phyloP scores from a whole-genome alignment of 768 basidiomycete genomes.

The Phaffia australis region DNA sequence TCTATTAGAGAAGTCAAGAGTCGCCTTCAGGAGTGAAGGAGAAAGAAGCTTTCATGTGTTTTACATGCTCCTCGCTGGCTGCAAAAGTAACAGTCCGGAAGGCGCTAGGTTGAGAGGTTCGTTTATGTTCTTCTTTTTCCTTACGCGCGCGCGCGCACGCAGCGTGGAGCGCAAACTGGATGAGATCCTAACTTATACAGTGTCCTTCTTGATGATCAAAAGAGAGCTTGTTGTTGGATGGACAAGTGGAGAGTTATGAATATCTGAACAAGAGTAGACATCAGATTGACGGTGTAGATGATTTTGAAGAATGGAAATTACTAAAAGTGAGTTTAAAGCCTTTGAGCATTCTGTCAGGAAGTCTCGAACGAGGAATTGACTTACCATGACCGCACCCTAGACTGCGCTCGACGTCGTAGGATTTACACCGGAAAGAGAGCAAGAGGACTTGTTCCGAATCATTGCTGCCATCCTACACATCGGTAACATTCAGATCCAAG shows the following conservation, averaged over 20 bases:
- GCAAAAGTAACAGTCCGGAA: conserved; percentile 49
- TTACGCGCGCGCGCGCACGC: too few relatives aligned
- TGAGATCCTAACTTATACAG: background rate
- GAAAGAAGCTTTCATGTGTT: conserved; percentile 96
- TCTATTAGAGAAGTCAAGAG: conserved; percentile 89
- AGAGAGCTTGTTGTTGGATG: conserved; percentile 67
- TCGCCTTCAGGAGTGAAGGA: conserved; percentile 72
- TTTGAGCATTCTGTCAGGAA: background rate
- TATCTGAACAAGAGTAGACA: conserved; percentile 80
- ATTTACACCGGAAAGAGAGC: conserved; percentile 62
- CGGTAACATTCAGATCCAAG: conserved; percentile 76
- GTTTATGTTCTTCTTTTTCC: conserved; percentile 26
- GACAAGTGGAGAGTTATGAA: conserved; percentile 68
- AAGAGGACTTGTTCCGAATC: conserved; percentile 84
- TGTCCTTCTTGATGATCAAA: conserved; percentile 24
- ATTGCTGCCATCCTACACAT: conserved; percentile 89
- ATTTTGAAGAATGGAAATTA: conserved; percentile 72
- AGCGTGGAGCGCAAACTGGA: background rate
- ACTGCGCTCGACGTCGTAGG: conserved; percentile 77
- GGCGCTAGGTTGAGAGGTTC: conserved; percentile 52
- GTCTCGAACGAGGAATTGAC: background rate
- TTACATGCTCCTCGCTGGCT: conserved; percentile 62
- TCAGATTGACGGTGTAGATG: conserved; percentile 92
- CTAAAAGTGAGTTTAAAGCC: conserved; percentile 49
- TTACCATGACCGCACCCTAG: background rate